Percentiles rank a stretch among this genome's conserved stretches.
phyloP scores from a whole-genome alignment of 2,329 filamentous ascomycete species.

The Curvularia lunata region DNA sequence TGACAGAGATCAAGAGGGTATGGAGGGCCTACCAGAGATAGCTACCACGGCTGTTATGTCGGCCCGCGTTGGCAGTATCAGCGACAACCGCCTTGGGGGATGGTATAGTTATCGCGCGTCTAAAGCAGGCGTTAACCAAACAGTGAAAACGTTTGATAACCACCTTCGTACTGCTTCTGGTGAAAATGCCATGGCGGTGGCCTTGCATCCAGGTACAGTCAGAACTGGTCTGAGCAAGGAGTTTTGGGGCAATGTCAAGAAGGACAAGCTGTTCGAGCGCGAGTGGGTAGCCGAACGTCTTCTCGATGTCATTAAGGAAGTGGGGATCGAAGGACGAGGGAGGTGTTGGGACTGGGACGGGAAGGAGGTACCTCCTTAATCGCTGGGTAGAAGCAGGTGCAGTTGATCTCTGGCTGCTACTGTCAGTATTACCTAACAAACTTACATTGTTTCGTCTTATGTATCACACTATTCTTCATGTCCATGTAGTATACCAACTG shows the following conservation, averaged over 20 bases:
- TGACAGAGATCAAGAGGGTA: conserved; percentile 16
- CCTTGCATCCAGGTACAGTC: conserved; percentile 81
- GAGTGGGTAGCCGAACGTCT: conserved; percentile 71
- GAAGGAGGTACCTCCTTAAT: conserved; percentile 48
- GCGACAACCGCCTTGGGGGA: conserved; percentile 75
- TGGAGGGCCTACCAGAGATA: conserved; percentile 52
- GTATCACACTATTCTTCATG: neutral
- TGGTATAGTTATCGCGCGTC: conserved; percentile 83
- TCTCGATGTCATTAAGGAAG: conserved; percentile 68
- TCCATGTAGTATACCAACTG: neutral
- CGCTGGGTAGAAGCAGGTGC: neutral
- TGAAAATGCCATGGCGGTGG: conserved; percentile 69
- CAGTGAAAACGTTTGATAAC: conserved; percentile 75
- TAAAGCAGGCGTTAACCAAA: conserved; percentile 75
- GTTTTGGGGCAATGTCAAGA: conserved; percentile 71
- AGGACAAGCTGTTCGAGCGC: conserved; percentile 69
- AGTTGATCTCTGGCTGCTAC: neutral
- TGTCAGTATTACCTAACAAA: neutral
- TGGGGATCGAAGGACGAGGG: conserved; percentile 59
- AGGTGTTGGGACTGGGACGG: conserved; percentile 51
- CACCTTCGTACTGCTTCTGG: conserved; percentile 64
- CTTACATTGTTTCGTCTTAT: conserved; percentile 1
- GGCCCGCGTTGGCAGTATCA: conserved; percentile 76
- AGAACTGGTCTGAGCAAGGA: conserved; percentile 74
- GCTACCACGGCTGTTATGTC: conserved; percentile 78